Evolutionary conservation across 495 filamentous ascomycete genomes (phyloP).

Genomic region (Acidiella bohemica): DNA sequence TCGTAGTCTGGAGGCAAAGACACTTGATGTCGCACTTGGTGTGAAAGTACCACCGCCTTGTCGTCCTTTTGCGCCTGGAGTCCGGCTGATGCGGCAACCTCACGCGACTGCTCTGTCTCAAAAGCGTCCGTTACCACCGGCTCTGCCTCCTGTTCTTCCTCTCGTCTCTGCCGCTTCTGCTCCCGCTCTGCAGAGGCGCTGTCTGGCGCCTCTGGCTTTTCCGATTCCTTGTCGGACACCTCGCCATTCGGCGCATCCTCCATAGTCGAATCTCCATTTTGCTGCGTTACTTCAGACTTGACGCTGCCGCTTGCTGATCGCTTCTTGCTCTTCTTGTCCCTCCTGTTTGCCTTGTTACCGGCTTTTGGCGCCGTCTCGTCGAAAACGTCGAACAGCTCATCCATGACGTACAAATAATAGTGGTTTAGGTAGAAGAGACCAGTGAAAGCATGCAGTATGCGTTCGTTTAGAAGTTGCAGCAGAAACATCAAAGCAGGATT

Average conservation of each 20-base stretch:
- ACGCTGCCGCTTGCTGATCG: conserved; percentile 64
- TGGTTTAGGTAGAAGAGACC: no score
- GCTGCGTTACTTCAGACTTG: conserved; percentile 34
- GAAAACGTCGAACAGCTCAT: conserved; percentile 33
- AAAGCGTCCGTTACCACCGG: conserved; percentile 88
- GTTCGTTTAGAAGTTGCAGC: no score
- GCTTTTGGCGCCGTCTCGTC: conserved; percentile 17
- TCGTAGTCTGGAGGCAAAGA: conserved; percentile 75
- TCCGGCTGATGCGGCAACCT: conserved; percentile 71
- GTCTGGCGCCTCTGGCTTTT: conserved; percentile 27
- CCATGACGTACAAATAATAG: no score
- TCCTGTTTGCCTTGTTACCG: conserved; percentile 5
- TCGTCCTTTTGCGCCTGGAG: conserved; percentile 54
- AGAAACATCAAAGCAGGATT: no score
- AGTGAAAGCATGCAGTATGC: no score
- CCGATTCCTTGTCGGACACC: conserved; percentile 17
- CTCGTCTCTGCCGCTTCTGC: conserved; percentile 61
- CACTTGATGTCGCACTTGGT: conserved; percentile 97
- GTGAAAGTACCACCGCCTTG: conserved; percentile 59
- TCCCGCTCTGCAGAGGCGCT: conserved; percentile 36
- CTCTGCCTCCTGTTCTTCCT: conserved; percentile 55
- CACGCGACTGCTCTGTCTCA: conserved; percentile 86
- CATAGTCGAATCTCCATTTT: conserved; percentile 18
- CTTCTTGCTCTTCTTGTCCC: conserved; percentile 31
- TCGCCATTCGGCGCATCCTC: conserved; percentile 28